Conservation (phyloP, 2,329 filamentous ascomycete genomes). For the Akanthomyces lecanii region DNA sequence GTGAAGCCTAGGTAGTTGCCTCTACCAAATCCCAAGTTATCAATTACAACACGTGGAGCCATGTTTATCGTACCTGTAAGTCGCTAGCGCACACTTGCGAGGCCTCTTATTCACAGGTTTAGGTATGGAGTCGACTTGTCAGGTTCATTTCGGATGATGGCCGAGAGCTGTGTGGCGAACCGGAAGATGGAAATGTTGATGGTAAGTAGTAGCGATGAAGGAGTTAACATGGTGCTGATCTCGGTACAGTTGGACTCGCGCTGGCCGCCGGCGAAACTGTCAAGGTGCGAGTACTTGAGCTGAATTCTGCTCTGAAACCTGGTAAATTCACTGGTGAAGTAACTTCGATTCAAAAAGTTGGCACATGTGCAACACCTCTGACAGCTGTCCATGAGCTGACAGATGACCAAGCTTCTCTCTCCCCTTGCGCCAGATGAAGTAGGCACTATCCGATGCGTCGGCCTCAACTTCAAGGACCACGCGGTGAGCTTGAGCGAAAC, state of each 20-base stretch:
- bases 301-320: conserved; percentile 25
- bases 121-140: conserved; percentile 24
- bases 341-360: conserved; percentile 20
- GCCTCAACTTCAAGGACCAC: conserved; percentile 39
- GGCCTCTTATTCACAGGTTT: not conserved
- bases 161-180: conserved; percentile 26
- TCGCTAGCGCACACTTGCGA: not conserved
- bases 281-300: conserved; percentile 21
- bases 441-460: conserved; percentile 39
- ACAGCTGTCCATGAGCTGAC: not conserved
- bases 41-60: not conserved
- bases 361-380: not conserved
- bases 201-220: conserved; percentile 13
- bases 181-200: conserved; percentile 22
- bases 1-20: no score
- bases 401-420: conserved; percentile 16
- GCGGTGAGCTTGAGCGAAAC: conserved; percentile 27
- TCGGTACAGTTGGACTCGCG: conserved; percentile 21
- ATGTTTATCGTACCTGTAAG: not conserved
- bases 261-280: conserved; percentile 20
- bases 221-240: not conserved
- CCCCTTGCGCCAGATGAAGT: conserved; percentile 16
- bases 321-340: conserved; percentile 29
- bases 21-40: not conserved
- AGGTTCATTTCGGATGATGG: conserved; percentile 25